Evolutionary conservation across 345 rosid species (phyloP), one percentile per base, ranked within the genome.

Genomic region (Eucalyptus microcorys): DNA sequence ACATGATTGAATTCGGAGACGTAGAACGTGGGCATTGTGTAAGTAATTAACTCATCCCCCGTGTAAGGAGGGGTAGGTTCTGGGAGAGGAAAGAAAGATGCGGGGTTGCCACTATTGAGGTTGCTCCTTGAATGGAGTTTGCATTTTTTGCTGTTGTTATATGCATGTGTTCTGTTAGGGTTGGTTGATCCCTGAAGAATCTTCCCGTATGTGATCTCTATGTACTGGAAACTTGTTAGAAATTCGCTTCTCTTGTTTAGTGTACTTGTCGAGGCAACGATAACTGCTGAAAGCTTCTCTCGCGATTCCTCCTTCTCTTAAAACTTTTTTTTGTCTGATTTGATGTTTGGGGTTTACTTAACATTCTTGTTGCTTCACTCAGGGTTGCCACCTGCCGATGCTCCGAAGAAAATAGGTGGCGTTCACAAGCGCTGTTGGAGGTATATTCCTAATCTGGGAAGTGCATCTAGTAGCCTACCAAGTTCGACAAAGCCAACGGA

Each of bases 341-440:
- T 76, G 8, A 76, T 76, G 47, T 61, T 87, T 87, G n/a, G 16
- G 55, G 26, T 87, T 47, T 85, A 22, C 30, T 61, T 89, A 7
- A 87, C 45, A 68, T 81, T 90, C 24, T 42, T 88, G 64, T 47
- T 85, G 27, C 30, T 68, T 89, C 42, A 32, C 93, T 86, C 92
- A 96, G 99, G 99, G 71, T 83, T 94, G 89, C 92, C 94, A 89
- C 93, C 94, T 86, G 94, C 95, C 11, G 96, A 95, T 89, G 94
- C 96, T 91, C 96, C 97, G 19, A 97, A 95, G 96, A 98, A 96
- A 93, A 96, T 97, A 52, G 96, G 97, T 24, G 99, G 98, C 87
- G 97, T 97, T 90, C 98, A 96, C 91, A 96, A 96, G 91, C 96
- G 96, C 42, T 95, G 99, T 91, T 98, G 99, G 99, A 98, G 91